A percentile compares a stretch with the other conserved stretches of the same genome.
Evolutionary conservation across 2,329 filamentous ascomycete genomes (phyloP).

Genomic region (Colletotrichum cuscutae): DNA sequence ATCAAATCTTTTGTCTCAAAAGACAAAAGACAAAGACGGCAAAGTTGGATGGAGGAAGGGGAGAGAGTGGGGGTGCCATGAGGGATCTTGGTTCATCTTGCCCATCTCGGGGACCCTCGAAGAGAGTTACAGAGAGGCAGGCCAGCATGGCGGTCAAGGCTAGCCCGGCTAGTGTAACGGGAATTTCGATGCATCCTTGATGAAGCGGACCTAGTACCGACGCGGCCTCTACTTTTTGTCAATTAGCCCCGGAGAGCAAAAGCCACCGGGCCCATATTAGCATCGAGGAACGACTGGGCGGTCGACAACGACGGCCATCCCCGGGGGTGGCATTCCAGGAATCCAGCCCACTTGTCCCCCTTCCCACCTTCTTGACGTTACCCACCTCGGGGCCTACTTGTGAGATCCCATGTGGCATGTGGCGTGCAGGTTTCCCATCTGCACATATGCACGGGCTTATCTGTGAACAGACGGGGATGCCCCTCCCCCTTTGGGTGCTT

Average conservation of each 20-base stretch:
- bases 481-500: not conserved
- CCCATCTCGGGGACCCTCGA: not conserved
- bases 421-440: constrained; percentile 10
- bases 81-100: constrained; percentile 17
- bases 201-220: not conserved
- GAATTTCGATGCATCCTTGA: constrained; percentile 5
- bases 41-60: not conserved
- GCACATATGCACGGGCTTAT: constrained; percentile 7
- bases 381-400: not conserved
- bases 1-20: constrained; percentile 15
- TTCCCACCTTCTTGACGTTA: not conserved
- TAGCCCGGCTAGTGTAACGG: constrained; percentile 3
- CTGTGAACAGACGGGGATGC: not conserved
- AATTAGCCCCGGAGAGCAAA: not conserved
- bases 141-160: constrained; percentile 10
- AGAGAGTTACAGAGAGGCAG: not conserved
- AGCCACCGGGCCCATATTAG: not conserved
- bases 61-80: constrained; percentile 20
- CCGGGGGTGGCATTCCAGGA: constrained; percentile 1
- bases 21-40: constrained; percentile 17
- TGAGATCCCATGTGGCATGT: not conserved
- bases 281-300: not conserved
- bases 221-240: not conserved
- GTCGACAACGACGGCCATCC: constrained; percentile 3
- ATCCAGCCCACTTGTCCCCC: not conserved